Conservation (phyloP, 2,329 filamentous ascomycete species). For the Penicillium sp. region DNA sequence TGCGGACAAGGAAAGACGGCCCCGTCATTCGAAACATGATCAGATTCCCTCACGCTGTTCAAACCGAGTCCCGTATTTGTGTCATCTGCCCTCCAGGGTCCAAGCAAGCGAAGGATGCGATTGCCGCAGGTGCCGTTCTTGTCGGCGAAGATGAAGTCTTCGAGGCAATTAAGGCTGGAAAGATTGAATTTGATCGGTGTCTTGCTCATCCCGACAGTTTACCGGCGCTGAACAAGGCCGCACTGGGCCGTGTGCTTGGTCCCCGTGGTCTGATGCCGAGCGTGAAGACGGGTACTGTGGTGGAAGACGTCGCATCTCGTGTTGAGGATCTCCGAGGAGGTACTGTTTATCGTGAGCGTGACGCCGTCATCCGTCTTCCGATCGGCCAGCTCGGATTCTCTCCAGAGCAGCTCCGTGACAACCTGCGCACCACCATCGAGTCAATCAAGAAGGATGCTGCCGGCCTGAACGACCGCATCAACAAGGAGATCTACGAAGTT, state of each 20-base stretch:
- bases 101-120: conserved; percentile 69
- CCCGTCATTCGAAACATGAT: conserved; percentile 84
- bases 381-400: conserved; percentile 88
- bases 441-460: conserved; percentile 75
- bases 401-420: conserved; percentile 79
- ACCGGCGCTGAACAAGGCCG: conserved; percentile 75
- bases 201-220: conserved; percentile 81
- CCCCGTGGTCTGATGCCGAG: conserved; percentile 92
- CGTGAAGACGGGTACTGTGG: conserved; percentile 81
- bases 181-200: conserved; percentile 83
- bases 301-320: conserved; percentile 70
- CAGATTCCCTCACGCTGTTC: conserved; percentile 82
- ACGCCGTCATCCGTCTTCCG: conserved; percentile 82
- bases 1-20: conserved; percentile 81
- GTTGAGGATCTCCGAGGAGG: conserved; percentile 82
- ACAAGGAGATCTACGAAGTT: conserved; percentile 72
- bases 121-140: conserved; percentile 72
- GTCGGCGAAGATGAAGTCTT: conserved; percentile 88
- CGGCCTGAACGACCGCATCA: conserved; percentile 60
- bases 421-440: conserved; percentile 74
- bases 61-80: conserved; percentile 82
- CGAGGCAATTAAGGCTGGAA: conserved; percentile 69
- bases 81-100: conserved; percentile 87
- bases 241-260: conserved; percentile 76
- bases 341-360: conserved; percentile 80